Evolutionary conservation across 306 rosid genomes (phyloP), one percentile per base, ranked within the genome.

Genomic region (Gynostemma pentaphyllum): DNA sequence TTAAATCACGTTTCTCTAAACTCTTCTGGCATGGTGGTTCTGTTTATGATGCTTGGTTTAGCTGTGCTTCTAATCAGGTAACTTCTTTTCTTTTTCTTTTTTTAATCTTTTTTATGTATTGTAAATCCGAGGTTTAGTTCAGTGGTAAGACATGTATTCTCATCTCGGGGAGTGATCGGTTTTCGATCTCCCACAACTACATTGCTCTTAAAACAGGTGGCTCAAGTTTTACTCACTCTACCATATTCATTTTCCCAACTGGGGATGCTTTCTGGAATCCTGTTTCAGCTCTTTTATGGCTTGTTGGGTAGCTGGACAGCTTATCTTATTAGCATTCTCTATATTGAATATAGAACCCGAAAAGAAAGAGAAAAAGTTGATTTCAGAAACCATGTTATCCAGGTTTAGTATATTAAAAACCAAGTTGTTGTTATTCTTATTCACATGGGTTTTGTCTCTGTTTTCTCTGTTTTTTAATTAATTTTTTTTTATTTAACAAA

Each of bases 31-130:
- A 92, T 48, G 99, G 99, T 34, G 99, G 99, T 32, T 92, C 98
- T 28, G 89, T 68, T 54, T 92, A 92, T 75, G 99, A 92, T 74
- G 99, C 99, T 47, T 92, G 99, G 99, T 92, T 92, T 66, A 92
- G 96, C 75, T 92, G 99, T 64, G 95, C 99, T 61, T 92, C 99
- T 49, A 92, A 92, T 76, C 99, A 92, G 95, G 99, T 88, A 8
- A 9, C 67, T 39, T 26, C 12, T 7, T 18, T 26, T 40, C 24
- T 24, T 15, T 21, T 28, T 15, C 22, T 24, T 1, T 16, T 22
- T 21, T 34, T n/a, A 2, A 28, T 4, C 10, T 7, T 52, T 65
- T 9, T 2, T 53, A 10, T 13, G n/a, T n/a, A n/a, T n/a, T n/a
- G n/a, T n/a, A n/a, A n/a, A n/a, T n/a, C n/a, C n/a, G n/a, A n/a